A percentile compares a stretch with the other conserved stretches of the same genome.
Conservation (phyloP, 1,284 basidiomycete genomes). For the Chalciporus piperatoides region DNA sequence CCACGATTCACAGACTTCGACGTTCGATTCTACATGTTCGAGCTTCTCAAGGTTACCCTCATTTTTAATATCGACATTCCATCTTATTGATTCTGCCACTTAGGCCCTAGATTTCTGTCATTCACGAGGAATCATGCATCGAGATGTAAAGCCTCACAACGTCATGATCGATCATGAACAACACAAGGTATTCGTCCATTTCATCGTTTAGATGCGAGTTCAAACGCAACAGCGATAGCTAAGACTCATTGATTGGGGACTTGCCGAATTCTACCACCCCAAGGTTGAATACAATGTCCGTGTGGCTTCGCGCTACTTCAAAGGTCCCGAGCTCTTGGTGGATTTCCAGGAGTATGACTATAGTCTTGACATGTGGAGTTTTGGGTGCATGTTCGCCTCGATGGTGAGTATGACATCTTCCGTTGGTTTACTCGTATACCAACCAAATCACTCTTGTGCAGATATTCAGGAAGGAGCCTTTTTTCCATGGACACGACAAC, state of each 20-base stretch:
- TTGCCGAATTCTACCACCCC: conserved; percentile 98
- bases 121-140: conserved; percentile 98
- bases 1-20: conserved; percentile 94
- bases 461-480: conserved; percentile 99
- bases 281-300: conserved; percentile 98
- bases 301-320: conserved; percentile 97
- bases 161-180: conserved; percentile 99
- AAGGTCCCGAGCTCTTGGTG: conserved; percentile 94
- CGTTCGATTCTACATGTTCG: conserved; percentile 95
- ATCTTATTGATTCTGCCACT: conserved; percentile 6
- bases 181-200: conserved; percentile 64
- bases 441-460: conserved; percentile 31
- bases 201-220: background rate
- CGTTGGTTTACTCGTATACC: background rate
- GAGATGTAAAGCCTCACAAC: conserved; percentile 99
- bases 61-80: conserved; percentile 9
- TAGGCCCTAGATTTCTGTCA: conserved; percentile 97
- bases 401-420: conserved; percentile 60
- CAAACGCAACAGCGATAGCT: conserved; percentile 48
- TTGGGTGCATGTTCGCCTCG: conserved; percentile 98
- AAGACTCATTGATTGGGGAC: conserved; percentile 97
- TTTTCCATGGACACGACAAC: conserved; percentile 99
- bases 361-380: conserved; percentile 97
- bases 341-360: conserved; percentile 99
- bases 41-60: conserved; percentile 80